Evolutionary conservation across 352 stramenopile species (phyloP), one percentile per base, ranked within the genome.

Genomic region (Phytophthora idaei): DNA sequence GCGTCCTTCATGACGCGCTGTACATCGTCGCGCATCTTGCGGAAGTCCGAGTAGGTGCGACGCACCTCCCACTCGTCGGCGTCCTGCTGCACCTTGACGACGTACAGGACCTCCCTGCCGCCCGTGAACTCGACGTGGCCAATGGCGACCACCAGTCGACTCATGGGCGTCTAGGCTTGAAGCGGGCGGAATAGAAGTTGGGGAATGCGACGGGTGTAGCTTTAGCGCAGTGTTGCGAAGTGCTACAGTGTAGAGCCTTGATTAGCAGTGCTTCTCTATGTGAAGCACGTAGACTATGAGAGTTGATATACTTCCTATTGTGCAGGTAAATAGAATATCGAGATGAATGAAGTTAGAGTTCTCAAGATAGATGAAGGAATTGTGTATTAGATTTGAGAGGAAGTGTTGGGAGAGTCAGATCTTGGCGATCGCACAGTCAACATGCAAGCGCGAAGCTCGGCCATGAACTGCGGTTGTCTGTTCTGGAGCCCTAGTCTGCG

Each of bases 81-180:
- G 55, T 93, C 85, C 60, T 91, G 85, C 62, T 90, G 84, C 46
- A 93, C 85, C 5, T 86, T 87, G 32, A 93, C 61, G 21, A 93
- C 82, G 69, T 93, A 93, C 27, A 93, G 70, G 29, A 87, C 87
- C 60, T 91, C 73, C 57, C 78, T 80, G 41, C 71, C 73, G 59
- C 78, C 75, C 32, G 82, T 90, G 74, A 93, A 90, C 78, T 93
- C 85, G 62, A 91, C 83, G 65, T 91, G 85, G 53, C 77, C 79
- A 66, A 93, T 90, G 57, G 82, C 70, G 36, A 93, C 85, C 54
- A 90, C 79, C 46, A 93, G 77, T 41, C 80, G 80, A 71, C 85
- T 91, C 85, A 93, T 93, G 34, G 34, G 21, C 14, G 44, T 61
- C 39, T 32, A n/a, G 17, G 28, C 25, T 53, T 17, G 14, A 37